Conservation (phyloP, 768 basidiomycete species). For the Kwoniella pini region DNA sequence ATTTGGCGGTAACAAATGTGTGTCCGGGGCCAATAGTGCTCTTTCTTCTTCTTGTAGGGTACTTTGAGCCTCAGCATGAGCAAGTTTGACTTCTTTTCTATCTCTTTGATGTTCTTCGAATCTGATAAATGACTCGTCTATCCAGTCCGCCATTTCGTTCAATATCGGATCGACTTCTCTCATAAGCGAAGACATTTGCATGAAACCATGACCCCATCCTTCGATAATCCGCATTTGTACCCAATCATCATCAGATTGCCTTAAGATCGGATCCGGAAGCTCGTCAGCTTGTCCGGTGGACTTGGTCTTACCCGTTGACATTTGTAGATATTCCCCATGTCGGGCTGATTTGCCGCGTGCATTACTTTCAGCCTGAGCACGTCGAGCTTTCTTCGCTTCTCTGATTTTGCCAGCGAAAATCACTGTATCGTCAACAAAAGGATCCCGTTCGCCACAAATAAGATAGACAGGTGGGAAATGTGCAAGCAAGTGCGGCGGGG, state of each 20-base stretch:
- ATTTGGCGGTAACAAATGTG: conserved; percentile 26
- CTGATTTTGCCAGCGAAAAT: conserved; percentile 94
- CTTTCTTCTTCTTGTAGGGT: conserved; percentile 24
- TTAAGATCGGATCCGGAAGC: conserved; percentile 51
- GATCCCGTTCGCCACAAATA: conserved; percentile 87
- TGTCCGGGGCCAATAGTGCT: conserved; percentile 28
- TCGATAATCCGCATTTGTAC: conserved; percentile 89
- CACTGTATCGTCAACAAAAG: conserved; percentile 96
- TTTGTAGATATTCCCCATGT: conserved; percentile 65
- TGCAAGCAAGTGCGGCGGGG: conserved; percentile 77
- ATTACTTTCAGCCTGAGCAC: conserved; percentile 67
- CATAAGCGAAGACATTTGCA: conserved; percentile 91
- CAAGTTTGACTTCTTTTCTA: conserved; percentile 33
- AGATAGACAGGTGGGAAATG: conserved; percentile 92
- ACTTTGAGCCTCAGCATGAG: conserved; percentile 47
- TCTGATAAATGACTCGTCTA: conserved; percentile 69
- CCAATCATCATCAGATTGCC: conserved; percentile 77
- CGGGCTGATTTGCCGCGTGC: conserved; percentile 66
- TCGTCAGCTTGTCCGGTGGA: background rate
- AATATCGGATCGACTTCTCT: conserved; percentile 74
- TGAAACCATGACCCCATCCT: conserved; percentile 95
- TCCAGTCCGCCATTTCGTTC: conserved; percentile 86
- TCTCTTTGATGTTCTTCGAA: conserved; percentile 29
- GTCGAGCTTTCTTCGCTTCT: conserved; percentile 85
- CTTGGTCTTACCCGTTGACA: conserved; percentile 56